A percentile compares a stretch with the other conserved stretches of the same genome.
Conservation (phyloP, 2,329 filamentous ascomycete genomes). For the Xenoacremonium recifei region DNA sequence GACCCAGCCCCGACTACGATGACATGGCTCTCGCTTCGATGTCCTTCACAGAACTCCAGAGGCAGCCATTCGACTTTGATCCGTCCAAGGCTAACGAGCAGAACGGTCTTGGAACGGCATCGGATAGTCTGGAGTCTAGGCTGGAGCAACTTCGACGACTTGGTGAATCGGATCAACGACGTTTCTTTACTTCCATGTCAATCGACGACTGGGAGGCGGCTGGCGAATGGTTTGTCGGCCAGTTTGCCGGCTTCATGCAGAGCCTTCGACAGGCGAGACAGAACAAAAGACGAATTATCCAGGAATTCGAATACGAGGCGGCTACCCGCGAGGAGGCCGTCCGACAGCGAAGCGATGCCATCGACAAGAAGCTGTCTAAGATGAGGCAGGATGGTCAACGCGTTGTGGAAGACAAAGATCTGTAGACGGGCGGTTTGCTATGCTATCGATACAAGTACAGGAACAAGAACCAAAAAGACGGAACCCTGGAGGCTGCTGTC, state of each 20-base stretch:
- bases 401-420: slow-evolving; percentile 47
- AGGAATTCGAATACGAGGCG: slow-evolving; percentile 55
- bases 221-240: slow-evolving; percentile 59
- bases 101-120: slow-evolving; percentile 33
- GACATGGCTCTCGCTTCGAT: slow-evolving; percentile 54
- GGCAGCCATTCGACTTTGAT: slow-evolving; percentile 57
- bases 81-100: slow-evolving; percentile 45
- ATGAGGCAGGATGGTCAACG: slow-evolving; percentile 56
- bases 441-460: too few species aligned
- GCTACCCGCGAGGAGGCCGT: slow-evolving; percentile 53
- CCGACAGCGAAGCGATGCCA: slow-evolving; percentile 50
- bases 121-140: slow-evolving; percentile 45
- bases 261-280: slow-evolving; percentile 47
- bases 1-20: slow-evolving; percentile 53
- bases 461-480: not conserved
- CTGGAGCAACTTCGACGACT: slow-evolving; percentile 49
- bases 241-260: slow-evolving; percentile 50
- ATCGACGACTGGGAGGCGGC: slow-evolving; percentile 58
- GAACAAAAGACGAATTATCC: slow-evolving; percentile 48
- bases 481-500: slow-evolving; percentile 2
- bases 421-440: too few species aligned
- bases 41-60: slow-evolving; percentile 49
- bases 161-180: slow-evolving; percentile 43
- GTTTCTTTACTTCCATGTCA: slow-evolving; percentile 53
- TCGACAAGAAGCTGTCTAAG: slow-evolving; percentile 53